These are phyloP conservation scores for Helotiales sp. DNA, from an alignment of 2,329 filamentous ascomycete species.

Conservation along the genomic window DNA sequence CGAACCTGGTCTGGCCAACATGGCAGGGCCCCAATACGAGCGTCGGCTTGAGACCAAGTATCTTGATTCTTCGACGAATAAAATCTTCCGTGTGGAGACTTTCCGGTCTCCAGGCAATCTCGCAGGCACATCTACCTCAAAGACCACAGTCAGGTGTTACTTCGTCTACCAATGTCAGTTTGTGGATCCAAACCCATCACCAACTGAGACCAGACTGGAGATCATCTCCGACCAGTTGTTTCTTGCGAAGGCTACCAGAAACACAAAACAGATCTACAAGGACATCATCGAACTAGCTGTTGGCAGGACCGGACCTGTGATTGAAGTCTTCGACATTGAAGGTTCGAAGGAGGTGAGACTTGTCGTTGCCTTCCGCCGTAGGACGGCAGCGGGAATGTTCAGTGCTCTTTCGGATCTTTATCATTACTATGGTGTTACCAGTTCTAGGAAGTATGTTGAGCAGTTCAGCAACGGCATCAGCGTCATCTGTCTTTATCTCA, in stretches of 20 bases:
- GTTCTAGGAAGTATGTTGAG: conserved; percentile 95
- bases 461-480: conserved; percentile 99
- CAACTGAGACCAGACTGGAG: conserved; percentile 84
- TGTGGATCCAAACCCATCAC: conserved; percentile 69
- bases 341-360: conserved; percentile 88
- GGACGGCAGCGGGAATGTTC: conserved; percentile 90
- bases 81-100: conserved; percentile 89
- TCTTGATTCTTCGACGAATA: conserved; percentile 72
- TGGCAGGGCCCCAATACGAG: conserved; percentile 87
- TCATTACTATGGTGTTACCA: conserved; percentile 97
- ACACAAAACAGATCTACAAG: conserved; percentile 95
- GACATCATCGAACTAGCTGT: conserved; percentile 88
- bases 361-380: conserved; percentile 90
- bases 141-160: conserved; percentile 91
- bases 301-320: conserved; percentile 84
- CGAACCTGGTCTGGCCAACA: conserved; percentile 75
- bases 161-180: conserved; percentile 98
- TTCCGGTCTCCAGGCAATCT: conserved; percentile 89
- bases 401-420: conserved; percentile 94
- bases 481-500: conserved; percentile 93
- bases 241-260: conserved; percentile 90
- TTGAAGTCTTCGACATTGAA: conserved; percentile 96
- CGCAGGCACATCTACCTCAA: conserved; percentile 62
- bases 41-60: conserved; percentile 94
- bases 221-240: conserved; percentile 92